phyloP scores from a whole-genome alignment of 2,329 filamentous ascomycete species.

The Cladobotryum mycophilum region DNA sequence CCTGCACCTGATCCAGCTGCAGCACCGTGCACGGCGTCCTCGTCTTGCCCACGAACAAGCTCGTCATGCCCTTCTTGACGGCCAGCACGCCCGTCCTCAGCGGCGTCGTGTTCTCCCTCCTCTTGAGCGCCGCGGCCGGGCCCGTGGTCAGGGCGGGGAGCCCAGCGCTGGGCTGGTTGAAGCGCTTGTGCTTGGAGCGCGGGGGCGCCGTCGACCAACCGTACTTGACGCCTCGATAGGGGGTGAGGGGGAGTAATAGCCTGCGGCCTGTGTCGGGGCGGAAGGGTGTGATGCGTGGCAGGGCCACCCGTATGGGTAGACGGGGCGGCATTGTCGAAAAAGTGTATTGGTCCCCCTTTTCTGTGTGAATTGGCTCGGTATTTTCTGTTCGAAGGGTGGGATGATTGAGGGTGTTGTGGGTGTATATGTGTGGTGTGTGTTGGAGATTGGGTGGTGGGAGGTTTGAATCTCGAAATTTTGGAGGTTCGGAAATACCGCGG shows the following conservation, averaged over 20 bases:
- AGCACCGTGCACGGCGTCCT: conserved; percentile 85
- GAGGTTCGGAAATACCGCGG: conserved; percentile 15
- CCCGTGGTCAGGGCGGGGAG: conserved; percentile 52
- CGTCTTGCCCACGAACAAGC: conserved; percentile 71
- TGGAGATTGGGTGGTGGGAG: not conserved
- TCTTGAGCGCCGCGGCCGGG: conserved; percentile 54
- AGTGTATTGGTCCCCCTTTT: not conserved
- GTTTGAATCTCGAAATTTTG: conserved; percentile 14
- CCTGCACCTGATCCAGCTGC: conserved; percentile 87
- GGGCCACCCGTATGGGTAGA: conserved; percentile 38
- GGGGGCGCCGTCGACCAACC: conserved; percentile 54
- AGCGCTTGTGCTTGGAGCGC: conserved; percentile 49
- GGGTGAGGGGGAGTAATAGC: conserved; percentile 39
- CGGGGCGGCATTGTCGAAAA: conserved; percentile 41
- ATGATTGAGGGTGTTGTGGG: not conserved
- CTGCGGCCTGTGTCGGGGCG: conserved; percentile 26
- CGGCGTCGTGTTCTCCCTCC: conserved; percentile 53
- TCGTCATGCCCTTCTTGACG: conserved; percentile 94
- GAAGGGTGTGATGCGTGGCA: conserved; percentile 30
- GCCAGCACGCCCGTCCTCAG: conserved; percentile 76
- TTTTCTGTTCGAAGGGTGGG: not conserved
- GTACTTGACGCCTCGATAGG: conserved; percentile 47
- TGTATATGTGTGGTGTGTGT: no score
- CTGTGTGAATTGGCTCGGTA: not conserved
- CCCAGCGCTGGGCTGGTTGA: conserved; percentile 53